Percentiles rank a stretch among this genome's conserved stretches.
Evolutionary conservation across 768 basidiomycete species (phyloP).

Genomic region (Russula virescens): DNA sequence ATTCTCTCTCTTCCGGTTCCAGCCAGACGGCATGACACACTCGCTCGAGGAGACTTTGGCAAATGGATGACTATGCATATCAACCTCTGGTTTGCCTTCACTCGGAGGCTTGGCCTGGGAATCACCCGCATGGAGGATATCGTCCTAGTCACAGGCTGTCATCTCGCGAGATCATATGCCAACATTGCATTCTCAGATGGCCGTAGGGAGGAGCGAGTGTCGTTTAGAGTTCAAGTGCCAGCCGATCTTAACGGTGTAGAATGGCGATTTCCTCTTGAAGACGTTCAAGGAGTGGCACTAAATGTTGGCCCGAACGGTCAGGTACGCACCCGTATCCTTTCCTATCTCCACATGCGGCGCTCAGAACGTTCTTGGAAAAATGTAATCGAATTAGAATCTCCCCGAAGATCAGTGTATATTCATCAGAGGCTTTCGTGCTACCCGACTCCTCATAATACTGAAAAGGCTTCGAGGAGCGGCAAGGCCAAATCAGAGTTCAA

Average conservation of each 20-base stretch:
- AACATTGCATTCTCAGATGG: background rate
- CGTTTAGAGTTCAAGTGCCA: background rate
- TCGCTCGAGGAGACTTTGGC: background rate
- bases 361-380: too few relatives aligned
- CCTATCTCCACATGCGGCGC: too few relatives aligned
- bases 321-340: too few relatives aligned
- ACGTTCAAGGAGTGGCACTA: background rate
- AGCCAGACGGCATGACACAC: background rate
- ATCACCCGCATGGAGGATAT: constrained; percentile 4
- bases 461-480: too few relatives aligned
- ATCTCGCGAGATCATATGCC: background rate
- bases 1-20: background rate
- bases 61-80: background rate
- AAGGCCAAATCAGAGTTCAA: too few relatives aligned
- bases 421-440: too few relatives aligned
- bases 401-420: too few relatives aligned
- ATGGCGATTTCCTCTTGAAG: background rate
- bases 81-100: background rate
- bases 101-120: background rate
- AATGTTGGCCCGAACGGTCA: background rate
- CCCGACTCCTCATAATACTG: too few relatives aligned
- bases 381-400: too few relatives aligned
- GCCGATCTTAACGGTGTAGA: background rate
- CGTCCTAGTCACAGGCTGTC: background rate
- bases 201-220: background rate